Percentiles rank a stretch among this genome's conserved stretches.
These are phyloP conservation scores for Trichosporon ovoides DNA, from an alignment of 1,284 basidiomycete genomes.

Conservation along the genomic window DNA sequence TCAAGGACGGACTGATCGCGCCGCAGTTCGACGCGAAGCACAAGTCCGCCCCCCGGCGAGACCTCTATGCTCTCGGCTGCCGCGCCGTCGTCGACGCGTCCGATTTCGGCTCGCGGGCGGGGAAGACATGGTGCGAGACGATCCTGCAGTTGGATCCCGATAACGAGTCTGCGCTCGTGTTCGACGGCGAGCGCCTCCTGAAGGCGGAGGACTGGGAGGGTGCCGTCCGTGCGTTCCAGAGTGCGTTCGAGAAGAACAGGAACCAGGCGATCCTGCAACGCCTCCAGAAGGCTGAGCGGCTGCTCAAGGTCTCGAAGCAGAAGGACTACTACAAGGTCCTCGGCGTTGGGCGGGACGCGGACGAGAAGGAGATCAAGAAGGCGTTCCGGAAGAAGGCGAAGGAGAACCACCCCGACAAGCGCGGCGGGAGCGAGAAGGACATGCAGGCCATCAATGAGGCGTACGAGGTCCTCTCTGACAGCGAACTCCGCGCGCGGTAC, in stretches of 20 bases:
- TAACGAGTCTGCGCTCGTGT: constrained; percentile 57
- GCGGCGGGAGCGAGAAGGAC: constrained; percentile 87
- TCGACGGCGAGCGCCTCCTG: constrained; percentile 66
- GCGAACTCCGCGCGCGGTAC: constrained; percentile 75
- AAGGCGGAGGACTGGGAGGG: constrained; percentile 81
- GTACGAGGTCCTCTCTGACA: constrained; percentile 32
- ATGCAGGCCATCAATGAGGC: constrained; percentile 80
- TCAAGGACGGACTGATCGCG: constrained; percentile 47
- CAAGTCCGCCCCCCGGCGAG: constrained; percentile 53
- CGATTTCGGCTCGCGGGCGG: constrained; percentile 52
- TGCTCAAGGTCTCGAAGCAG: constrained; percentile 80
- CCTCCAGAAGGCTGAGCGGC: constrained; percentile 73
- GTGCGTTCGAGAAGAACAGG: constrained; percentile 76
- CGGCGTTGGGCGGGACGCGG: constrained; percentile 76
- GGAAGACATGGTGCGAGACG: constrained; percentile 62
- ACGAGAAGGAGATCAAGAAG: constrained; percentile 82
- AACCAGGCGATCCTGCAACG: constrained; percentile 68
- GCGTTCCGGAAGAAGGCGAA: constrained; percentile 81
- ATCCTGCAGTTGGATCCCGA: constrained; percentile 57
- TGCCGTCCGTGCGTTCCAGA: constrained; percentile 69
- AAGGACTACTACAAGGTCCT: constrained; percentile 98
- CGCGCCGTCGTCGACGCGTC: constrained; percentile 65
- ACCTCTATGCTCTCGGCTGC: constrained; percentile 66
- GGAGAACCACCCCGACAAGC: constrained; percentile 80
- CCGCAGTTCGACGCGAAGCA: constrained; percentile 52